phyloP scores from a whole-genome alignment of 208 protist genomes.

The Jaenimonas drosophilae region DNA sequence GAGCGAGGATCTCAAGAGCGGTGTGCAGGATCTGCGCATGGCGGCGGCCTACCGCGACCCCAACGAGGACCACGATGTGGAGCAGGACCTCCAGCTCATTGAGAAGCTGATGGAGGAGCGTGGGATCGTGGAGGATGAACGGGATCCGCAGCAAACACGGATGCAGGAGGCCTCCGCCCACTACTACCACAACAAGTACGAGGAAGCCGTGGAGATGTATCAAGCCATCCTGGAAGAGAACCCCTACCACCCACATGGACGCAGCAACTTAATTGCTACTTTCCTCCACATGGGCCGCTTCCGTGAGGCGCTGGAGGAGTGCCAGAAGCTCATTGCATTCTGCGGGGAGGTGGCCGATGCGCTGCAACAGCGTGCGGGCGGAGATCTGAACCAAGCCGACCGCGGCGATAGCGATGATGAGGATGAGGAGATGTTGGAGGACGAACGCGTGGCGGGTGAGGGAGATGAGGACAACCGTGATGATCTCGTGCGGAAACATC shows the following conservation, averaged over 20 bases:
- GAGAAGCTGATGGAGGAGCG: slow-evolving; percentile 37
- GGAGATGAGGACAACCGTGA: slow-evolving; percentile 11
- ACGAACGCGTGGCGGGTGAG: slow-evolving; percentile 4
- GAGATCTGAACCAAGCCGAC: slow-evolving; percentile 35
- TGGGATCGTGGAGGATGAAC: slow-evolving; percentile 18
- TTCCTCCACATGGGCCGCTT: slow-evolving; percentile 71
- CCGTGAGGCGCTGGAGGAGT: slow-evolving; percentile 54
- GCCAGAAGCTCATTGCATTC: slow-evolving; percentile 46
- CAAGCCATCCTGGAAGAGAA: slow-evolving; percentile 39
- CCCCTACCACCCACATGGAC: slow-evolving; percentile 38
- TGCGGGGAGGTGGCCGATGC: slow-evolving; percentile 79
- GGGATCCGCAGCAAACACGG: slow-evolving; percentile 16
- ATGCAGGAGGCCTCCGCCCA: slow-evolving; percentile 55
- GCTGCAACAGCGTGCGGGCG: slow-evolving; percentile 54
- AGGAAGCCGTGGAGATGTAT: slow-evolving; percentile 46
- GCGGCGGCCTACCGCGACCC: slow-evolving; percentile 72
- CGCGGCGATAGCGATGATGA: slow-evolving; percentile 83
- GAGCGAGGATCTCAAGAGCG: slow-evolving; percentile 42
- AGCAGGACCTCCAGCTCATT: slow-evolving; percentile 35
- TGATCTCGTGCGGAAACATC: slow-evolving; percentile 27
- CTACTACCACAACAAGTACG: slow-evolving; percentile 63
- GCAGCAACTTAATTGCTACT: slow-evolving; percentile 58
- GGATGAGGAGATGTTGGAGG: slow-evolving; percentile 11
- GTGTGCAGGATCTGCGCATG: slow-evolving; percentile 72
- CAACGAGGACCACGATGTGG: slow-evolving; percentile 40